phyloP scores from a whole-genome alignment of 805 yeast genomes.

The Lipomyces sp. region DNA sequence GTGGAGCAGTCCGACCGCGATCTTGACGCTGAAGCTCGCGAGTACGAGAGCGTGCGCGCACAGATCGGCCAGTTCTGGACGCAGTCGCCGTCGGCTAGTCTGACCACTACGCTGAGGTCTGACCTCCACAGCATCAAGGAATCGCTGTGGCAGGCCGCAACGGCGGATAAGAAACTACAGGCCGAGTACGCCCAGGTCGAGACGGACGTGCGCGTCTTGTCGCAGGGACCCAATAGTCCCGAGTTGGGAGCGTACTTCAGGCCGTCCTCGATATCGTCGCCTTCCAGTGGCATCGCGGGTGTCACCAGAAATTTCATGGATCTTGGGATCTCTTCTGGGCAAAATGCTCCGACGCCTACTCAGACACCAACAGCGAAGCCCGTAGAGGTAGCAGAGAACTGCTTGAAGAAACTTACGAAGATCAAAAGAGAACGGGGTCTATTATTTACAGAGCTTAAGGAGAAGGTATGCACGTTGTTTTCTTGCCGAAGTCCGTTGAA shows the following conservation, averaged over 20 bases:
- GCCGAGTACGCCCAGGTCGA: slow-evolving; percentile 47
- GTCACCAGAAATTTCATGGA: slow-evolving; percentile 55
- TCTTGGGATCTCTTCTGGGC: slow-evolving; percentile 50
- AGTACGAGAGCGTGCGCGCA: slow-evolving; percentile 38
- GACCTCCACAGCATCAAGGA: slow-evolving; percentile 38
- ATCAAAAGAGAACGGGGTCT: slow-evolving; percentile 62
- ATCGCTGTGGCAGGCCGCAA: slow-evolving; percentile 40
- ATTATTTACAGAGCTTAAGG: slow-evolving; percentile 62
- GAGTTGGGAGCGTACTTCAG: slow-evolving; percentile 41
- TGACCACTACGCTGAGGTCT: slow-evolving; percentile 32
- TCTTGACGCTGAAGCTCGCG: slow-evolving; percentile 39
- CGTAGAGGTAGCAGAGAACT: slow-evolving; percentile 52
- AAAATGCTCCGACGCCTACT: neutral
- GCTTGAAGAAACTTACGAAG: slow-evolving; percentile 57
- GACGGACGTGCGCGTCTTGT: slow-evolving; percentile 46
- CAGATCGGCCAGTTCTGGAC: slow-evolving; percentile 42
- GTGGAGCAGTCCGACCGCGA: slow-evolving; percentile 36
- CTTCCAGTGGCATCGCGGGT: too few relatives aligned
- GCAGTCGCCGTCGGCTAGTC: slow-evolving; percentile 39
- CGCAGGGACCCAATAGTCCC: slow-evolving; percentile 45
- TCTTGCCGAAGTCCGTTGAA: neutral
- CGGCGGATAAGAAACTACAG: slow-evolving; percentile 54
- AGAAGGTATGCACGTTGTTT: slow-evolving; percentile 42
- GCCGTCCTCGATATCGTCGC: neutral
- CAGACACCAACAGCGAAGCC: slow-evolving; percentile 2